Evolutionary conservation across 805 yeast genomes (phyloP).

Genomic region (Schwanniomyces occidentalis): DNA sequence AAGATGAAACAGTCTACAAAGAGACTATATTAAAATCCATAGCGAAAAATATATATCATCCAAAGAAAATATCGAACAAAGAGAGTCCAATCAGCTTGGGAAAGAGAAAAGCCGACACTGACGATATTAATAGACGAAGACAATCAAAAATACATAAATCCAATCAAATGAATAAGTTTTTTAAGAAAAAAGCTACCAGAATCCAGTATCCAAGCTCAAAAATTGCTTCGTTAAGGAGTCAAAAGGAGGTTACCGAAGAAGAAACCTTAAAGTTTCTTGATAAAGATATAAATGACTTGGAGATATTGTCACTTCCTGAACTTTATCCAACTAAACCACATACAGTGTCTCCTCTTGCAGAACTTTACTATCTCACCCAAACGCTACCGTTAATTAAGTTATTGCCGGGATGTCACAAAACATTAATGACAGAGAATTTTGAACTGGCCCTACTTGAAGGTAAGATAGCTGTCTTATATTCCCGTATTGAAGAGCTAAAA

Average conservation of each 20-base stretch:
- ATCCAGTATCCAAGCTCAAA: too few relatives aligned
- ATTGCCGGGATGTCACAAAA: slow-evolving; percentile 83
- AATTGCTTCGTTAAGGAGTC: slow-evolving; percentile 13
- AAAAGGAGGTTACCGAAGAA: slow-evolving; percentile 15
- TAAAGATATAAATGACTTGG: slow-evolving; percentile 30
- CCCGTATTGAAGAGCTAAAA: slow-evolving; percentile 89
- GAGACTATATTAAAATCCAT: slow-evolving; percentile 5
- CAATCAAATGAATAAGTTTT: too few relatives aligned
- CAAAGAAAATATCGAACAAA: not conserved
- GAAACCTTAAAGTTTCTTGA: slow-evolving; percentile 22
- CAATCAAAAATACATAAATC: too few relatives aligned
- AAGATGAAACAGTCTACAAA: slow-evolving; percentile 6
- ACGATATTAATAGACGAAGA: too few relatives aligned
- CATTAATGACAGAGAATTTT: slow-evolving; percentile 78
- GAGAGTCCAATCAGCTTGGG: not conserved
- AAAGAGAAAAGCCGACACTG: too few relatives aligned
- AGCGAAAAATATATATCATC: slow-evolving; percentile 1
- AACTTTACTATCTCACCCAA: slow-evolving; percentile 82
- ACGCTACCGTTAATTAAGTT: slow-evolving; percentile 81
- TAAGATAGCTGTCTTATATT: slow-evolving; percentile 82
- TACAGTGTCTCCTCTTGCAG: slow-evolving; percentile 66
- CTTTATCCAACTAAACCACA: slow-evolving; percentile 42
- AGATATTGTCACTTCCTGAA: slow-evolving; percentile 41
- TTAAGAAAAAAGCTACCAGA: too few relatives aligned
- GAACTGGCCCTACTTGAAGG: slow-evolving; percentile 88